These are phyloP conservation scores for Kentomonas sorsogonicus DNA, from an alignment of 208 protist species.

Conservation along the genomic window DNA sequence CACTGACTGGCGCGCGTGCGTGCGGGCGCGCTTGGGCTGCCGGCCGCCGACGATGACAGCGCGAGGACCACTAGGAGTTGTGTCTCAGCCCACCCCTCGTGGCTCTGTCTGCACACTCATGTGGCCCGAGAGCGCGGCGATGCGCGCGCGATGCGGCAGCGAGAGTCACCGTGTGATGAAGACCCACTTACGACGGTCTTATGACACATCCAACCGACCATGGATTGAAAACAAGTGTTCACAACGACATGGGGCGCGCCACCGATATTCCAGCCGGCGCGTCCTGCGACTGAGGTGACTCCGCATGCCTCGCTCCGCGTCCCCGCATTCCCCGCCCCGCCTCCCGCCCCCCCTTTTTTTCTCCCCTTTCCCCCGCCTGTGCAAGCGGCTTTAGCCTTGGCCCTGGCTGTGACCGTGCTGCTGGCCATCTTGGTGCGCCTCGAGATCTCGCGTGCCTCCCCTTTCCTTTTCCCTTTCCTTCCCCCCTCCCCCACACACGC, in stretches of 20 bases:
- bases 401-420: constrained; percentile 30
- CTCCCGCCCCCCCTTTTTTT: background rate
- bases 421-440: constrained; percentile 33
- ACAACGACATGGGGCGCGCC: constrained; percentile 30
- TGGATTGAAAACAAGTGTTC: constrained; percentile 61
- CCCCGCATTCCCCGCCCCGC: background rate
- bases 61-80: too few relatives aligned
- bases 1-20: too few relatives aligned
- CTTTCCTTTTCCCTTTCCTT: constrained; percentile 3
- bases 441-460: constrained; percentile 13
- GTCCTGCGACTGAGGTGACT: constrained; percentile 37
- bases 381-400: constrained; percentile 35
- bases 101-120: too few relatives aligned
- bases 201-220: constrained; percentile 33
- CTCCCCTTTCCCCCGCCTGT: background rate
- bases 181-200: constrained; percentile 58
- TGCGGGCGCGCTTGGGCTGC: too few relatives aligned
- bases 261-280: constrained; percentile 46
- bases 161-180: constrained; percentile 21
- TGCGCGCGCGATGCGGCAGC: too few relatives aligned
- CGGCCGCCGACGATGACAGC: too few relatives aligned
- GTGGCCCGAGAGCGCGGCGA: too few relatives aligned
- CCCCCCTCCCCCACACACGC: too few relatives aligned
- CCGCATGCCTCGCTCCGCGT: background rate
- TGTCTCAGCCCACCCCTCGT: too few relatives aligned